Percentiles rank a stretch among this genome's conserved stretches.
These are phyloP conservation scores for Naganishia albida DNA, from an alignment of 1,284 basidiomycete species.

Conservation along the genomic window DNA sequence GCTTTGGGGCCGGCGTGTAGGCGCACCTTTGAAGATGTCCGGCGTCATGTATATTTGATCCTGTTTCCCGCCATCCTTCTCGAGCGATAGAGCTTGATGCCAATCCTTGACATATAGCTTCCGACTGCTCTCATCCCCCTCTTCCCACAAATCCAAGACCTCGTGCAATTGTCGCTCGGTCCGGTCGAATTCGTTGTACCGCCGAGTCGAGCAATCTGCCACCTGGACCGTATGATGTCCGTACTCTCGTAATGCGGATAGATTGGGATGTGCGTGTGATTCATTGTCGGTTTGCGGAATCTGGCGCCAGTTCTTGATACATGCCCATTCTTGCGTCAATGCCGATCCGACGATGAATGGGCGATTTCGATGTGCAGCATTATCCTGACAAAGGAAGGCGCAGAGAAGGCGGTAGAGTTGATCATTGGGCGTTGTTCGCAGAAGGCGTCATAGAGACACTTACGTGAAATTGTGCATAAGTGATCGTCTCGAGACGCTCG, in stretches of 20 bases:
- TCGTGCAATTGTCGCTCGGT: conserved; percentile 49
- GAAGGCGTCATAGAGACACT: no score
- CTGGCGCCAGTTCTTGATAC: conserved; percentile 9
- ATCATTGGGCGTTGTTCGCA: no score
- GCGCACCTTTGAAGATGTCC: conserved; percentile 52
- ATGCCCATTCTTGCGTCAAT: conserved; percentile 9
- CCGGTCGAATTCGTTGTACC: conserved; percentile 51
- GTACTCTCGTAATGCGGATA: conserved; percentile 36
- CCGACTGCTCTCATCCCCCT: conserved; percentile 12
- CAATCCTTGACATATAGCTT: conserved; percentile 62
- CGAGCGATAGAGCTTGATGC: conserved; percentile 56
- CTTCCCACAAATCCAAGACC: conserved; percentile 53
- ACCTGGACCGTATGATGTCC: conserved; percentile 50
- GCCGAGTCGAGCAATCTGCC: conserved; percentile 45
- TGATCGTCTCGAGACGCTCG: no score
- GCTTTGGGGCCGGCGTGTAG: no score
- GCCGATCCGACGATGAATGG: conserved; percentile 11
- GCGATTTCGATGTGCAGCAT: conserved; percentile 7
- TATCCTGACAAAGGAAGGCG: background rate
- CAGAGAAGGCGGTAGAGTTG: no score
- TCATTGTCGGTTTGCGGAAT: background rate
- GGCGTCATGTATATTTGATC: conserved; percentile 56
- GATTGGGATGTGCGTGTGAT: background rate
- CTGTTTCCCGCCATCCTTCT: conserved; percentile 40
- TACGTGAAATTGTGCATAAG: no score